These are phyloP conservation scores for Pleurozium schreberi DNA, from an alignment of 225 moss, liverwort and hornwort genomes.

Conservation along the genomic window DNA sequence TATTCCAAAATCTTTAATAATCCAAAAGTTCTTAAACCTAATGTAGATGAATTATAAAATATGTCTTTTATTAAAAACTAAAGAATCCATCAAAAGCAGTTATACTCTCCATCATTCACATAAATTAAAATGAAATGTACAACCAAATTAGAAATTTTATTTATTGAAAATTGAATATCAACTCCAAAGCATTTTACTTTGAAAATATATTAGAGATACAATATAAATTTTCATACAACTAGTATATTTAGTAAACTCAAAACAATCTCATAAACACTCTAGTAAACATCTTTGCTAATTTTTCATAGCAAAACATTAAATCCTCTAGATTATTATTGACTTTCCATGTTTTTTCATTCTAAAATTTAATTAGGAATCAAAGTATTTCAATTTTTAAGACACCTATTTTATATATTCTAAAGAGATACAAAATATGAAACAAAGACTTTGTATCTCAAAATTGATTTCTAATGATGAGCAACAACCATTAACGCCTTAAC, in stretches of 20 bases:
- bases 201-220: neutral
- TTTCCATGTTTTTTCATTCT: too few species aligned
- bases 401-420: neutral
- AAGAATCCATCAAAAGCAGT: neutral
- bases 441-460: rapidly evolving
- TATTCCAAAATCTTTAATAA: neutral
- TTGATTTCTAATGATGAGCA: neutral
- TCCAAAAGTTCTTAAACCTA: too few species aligned
- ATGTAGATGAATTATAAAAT: neutral
- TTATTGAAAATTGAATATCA: neutral
- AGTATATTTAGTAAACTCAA: rapidly evolving
- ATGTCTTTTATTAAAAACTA: too few species aligned
- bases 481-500: rapidly evolving
- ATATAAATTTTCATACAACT: neutral
- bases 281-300: neutral
- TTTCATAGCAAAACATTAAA: neutral
- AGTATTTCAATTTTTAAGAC: too few species aligned
- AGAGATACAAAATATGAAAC: neutral
- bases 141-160: neutral
- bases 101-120: neutral
- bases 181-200: neutral
- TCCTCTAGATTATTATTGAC: too few species aligned
- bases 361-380: too few species aligned
- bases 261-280: neutral
- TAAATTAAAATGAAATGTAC: neutral